Base-by-base conservation (phyloP, 2,329 filamentous ascomycete species). In the Albophoma yamanashiensis region DNA sequence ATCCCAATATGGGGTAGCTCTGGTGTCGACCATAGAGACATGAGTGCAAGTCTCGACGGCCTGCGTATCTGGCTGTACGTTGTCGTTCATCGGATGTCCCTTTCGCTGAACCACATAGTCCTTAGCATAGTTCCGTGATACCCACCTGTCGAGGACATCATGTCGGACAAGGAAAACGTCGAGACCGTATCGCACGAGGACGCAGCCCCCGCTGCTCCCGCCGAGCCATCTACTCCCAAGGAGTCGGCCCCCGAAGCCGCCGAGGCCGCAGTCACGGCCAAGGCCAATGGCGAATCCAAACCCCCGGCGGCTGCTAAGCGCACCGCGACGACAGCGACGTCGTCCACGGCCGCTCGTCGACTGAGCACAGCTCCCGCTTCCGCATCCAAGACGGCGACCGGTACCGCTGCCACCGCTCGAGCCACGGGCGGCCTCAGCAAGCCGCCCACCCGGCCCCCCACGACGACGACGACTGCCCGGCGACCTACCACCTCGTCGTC, bases 131-230 rank as follows among this genome's bases (percentile, higher is more conserved):
- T 25, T 52, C 9, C 39, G n/a, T 47, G 57, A 40, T 47, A 27
- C 36, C 15, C 27, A n/a, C 20, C 53, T 11, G 20, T 38, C 36
- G 55, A 52, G 42, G n/a, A n/a, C 65, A 72, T 43, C 64, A 80
- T 80, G 78, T 78, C 78, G 66, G 78, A 81, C 65, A 70, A 73
- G 63, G 78, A 79, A 65, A 75, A 73, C 65, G 73, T 75, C 69
- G 77, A 79, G 62, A 73, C 75, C 61, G 71, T 74, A 59, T 75
- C 78, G 66, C 73, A 71, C 62, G 76, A 79, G 43, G 76, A 78
- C 64, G 75, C 71, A 12, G 66, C 70, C 20, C 68, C 68, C 59
- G 62, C 63, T 22, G 59, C 65, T 39, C 62, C 60, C 31, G 63
- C 63, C 59, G 66, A 68, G 60, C 64, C 67, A 17, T 62, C 67